Base-by-base conservation (phyloP, 495 filamentous ascomycete species). In the Choiromyces venosus region DNA sequence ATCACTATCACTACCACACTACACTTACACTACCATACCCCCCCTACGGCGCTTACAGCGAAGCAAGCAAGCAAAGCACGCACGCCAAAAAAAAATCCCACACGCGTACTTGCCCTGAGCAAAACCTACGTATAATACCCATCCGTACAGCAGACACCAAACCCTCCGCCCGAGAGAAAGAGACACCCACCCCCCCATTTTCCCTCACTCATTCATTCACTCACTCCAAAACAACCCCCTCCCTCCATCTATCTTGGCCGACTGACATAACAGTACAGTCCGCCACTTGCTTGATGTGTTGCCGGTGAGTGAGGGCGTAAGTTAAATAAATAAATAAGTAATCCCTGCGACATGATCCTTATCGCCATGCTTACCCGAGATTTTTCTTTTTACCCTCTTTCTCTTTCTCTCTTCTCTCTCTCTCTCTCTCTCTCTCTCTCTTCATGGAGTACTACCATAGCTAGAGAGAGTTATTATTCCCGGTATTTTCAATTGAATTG, bases 301-400 rank as follows among this genome's bases (percentile, higher is more conserved):
- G 46, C 46, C 46, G 29, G n/a, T 29, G 46, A 29, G 46, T 25
- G 46, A 56, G n/a, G n/a, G n/a, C n/a, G n/a, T n/a, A n/a, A n/a
- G n/a, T n/a, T n/a, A n/a, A n/a, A n/a, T n/a, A n/a, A n/a, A n/a
- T n/a, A n/a, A n/a, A n/a, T n/a, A n/a, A n/a, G 46, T n/a, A 25
- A 56, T 56, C 46, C 46, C n/a, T 56, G 46, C 46, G n/a, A 56
- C 46, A 56, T 56, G 46, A 56, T 56, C n/a, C 46, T 56, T 56
- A 25, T 56, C 46, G n/a, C 46, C 46, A n/a, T 29, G 46, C 46
- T 56, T 56, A 56, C 46, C 46, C 46, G 46, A 56, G n/a, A 14
- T 56, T 56, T 12, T 52, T 52, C 10, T 52, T 52, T 25, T 21
- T 19, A 21, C 18, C 29, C 14, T 29, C 1, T 29, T 56, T 14